Evolutionary conservation across 2,329 filamentous ascomycete genomes (phyloP), one percentile per base, ranked within the genome.

Genomic region (Penicillium italicum): DNA sequence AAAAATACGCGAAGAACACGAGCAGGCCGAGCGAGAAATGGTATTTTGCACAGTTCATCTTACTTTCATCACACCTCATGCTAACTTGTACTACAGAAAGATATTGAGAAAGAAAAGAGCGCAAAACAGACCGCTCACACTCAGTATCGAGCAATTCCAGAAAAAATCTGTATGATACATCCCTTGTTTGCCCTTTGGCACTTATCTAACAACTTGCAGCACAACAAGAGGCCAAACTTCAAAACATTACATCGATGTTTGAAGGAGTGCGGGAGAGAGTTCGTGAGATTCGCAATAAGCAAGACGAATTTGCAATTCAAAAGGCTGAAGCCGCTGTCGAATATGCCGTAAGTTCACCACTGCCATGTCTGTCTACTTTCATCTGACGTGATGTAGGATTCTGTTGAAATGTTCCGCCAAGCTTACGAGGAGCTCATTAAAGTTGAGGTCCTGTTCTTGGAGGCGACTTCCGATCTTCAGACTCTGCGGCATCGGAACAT

Each of bases 391-490:
- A 5, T 48, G 4, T 44, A 86, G 70, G 80, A 82, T 61, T 77
- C 83, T 5, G 81, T 95, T 8, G 79, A 81, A n/a, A 68, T 74
- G 20, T 81, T 96, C 42, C 82, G 84, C 14, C 72, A 78, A 46
- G 79, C 84, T 6, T 84, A 89, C 50, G 80, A 86, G 43, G 81
- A 82, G 14, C 75, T 90, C 11, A 73, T 92, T 16, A 85, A 92
- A 64, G 85, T 83, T 2, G 82, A 89, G 62, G 80, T 97, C 42
- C 80, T 85, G 58, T 76, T 83, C 0, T 82, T 95, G 30, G 94
- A 99, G 76, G 92, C 91, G 1, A 72, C 79, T n/a, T 97, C 91
- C 0, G 94, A 99, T 66, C 73, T 88, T 3, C 79, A 84, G 42
- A 82, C 83, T 6, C 78, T 97, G n/a, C 82, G 84, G 64, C 76